Evolutionary conservation across 1,139 yeast genomes (phyloP).

Genomic region (Lodderomyces oxycetoniae): DNA sequence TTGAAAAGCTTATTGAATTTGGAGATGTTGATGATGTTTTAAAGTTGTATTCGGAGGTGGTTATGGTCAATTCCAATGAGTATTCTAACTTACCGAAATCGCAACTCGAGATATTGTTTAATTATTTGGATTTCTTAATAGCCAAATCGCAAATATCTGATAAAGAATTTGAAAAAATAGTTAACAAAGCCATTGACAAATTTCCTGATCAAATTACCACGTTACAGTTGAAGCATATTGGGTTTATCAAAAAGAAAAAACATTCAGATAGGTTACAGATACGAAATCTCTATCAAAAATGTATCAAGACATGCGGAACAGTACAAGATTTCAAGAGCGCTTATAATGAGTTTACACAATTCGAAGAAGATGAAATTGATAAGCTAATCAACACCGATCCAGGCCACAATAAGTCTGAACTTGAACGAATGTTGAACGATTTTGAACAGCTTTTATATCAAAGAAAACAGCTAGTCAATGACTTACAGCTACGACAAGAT

Average conservation of each 20-base stretch:
- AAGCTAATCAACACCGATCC: not conserved
- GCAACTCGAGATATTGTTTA: slow-evolving; percentile 33
- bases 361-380: slow-evolving; percentile 45
- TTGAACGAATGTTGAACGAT: slow-evolving; percentile 41
- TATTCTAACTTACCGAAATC: slow-evolving; percentile 16
- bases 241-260: slow-evolving; percentile 37
- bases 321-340: slow-evolving; percentile 60
- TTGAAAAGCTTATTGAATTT: slow-evolving; percentile 22
- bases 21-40: slow-evolving; percentile 18
- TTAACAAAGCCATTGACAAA: slow-evolving; percentile 20
- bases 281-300: slow-evolving; percentile 46
- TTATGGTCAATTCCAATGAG: slow-evolving; percentile 10
- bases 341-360: slow-evolving; percentile 60
- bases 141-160: slow-evolving; percentile 2
- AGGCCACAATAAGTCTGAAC: slow-evolving; percentile 17
- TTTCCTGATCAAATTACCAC: slow-evolving; percentile 62
- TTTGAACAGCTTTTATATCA: slow-evolving; percentile 55
- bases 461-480: slow-evolving; percentile 57
- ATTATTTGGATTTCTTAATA: slow-evolving; percentile 44
- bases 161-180: slow-evolving; percentile 7
- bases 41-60: slow-evolving; percentile 15
- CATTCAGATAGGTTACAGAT: slow-evolving; percentile 38
- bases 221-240: slow-evolving; percentile 48
- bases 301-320: slow-evolving; percentile 43
- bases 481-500: slow-evolving; percentile 61